phyloP scores from a whole-genome alignment of 2,329 filamentous ascomycete genomes.

The Sclerotinia borealis region DNA sequence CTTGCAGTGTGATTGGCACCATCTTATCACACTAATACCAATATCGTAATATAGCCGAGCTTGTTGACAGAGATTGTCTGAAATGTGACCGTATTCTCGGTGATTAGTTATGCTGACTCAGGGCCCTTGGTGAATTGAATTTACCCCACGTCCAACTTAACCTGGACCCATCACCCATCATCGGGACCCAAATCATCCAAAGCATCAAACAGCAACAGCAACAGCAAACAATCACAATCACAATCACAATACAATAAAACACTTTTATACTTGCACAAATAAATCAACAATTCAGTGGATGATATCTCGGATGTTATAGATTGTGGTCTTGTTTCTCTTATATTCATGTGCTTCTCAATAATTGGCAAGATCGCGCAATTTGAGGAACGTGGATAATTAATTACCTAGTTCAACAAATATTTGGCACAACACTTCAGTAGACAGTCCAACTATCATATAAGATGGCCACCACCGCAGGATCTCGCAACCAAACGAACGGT shows the following conservation, averaged over 20 bases:
- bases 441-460: conserved; percentile 8
- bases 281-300: background rate
- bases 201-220: no score
- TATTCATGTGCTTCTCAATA: background rate
- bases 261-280: background rate
- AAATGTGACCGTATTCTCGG: conserved; percentile 3
- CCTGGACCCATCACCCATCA: background rate
- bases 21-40: background rate
- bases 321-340: background rate
- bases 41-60: conserved; percentile 3
- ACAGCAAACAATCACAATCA: no score
- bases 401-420: background rate
- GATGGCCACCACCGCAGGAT: conserved; percentile 23
- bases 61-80: background rate
- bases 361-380: background rate
- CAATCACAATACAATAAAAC: background rate
- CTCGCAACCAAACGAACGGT: conserved; percentile 42
- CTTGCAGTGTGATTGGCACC: background rate
- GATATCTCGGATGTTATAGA: background rate
- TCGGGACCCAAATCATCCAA: background rate
- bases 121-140: background rate
- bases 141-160: conserved; percentile 4
- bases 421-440: background rate
- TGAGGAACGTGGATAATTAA: background rate
- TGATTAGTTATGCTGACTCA: background rate